Percentiles rank a stretch among this genome's conserved stretches.
Evolutionary conservation across 768 basidiomycete species (phyloP).

Genomic region (Plicaturopsis crispa): DNA sequence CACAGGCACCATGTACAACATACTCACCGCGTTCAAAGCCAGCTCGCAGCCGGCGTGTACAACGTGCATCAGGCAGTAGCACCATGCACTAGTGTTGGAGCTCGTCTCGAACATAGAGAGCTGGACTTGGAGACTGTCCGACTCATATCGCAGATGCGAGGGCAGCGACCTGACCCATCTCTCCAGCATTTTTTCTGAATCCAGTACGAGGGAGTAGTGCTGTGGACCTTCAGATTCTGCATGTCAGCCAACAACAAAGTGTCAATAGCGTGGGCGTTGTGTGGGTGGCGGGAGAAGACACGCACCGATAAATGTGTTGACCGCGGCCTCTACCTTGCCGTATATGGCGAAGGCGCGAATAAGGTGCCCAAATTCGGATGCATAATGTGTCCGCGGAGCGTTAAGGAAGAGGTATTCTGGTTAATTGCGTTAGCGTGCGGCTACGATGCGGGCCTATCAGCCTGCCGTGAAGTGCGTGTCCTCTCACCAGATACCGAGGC

Average conservation of each 20-base stretch:
- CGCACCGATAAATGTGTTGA: no score
- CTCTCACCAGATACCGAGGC: constrained; percentile 22
- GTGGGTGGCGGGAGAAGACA: no score
- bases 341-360: constrained; percentile 64
- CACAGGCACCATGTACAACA: constrained; percentile 1
- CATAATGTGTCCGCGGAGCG: constrained; percentile 49
- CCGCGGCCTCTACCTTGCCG: constrained; percentile 53
- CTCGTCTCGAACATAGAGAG: constrained; percentile 74
- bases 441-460: no score
- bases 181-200: no score
- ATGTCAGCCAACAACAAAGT: no score
- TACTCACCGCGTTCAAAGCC: constrained; percentile 54
- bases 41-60: constrained; percentile 63
- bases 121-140: constrained; percentile 62
- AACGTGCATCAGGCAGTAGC: constrained; percentile 69
- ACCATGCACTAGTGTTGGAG: constrained; percentile 76
- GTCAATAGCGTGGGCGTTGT: no score
- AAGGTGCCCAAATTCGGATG: constrained; percentile 72
- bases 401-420: constrained; percentile 65
- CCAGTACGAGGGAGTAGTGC: no score
- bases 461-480: constrained; percentile 1
- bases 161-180: constrained; percentile 65
- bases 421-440: no score
- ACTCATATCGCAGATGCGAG: constrained; percentile 61
- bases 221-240: no score